Conservation (phyloP, 768 basidiomycete genomes). For the Sistotremastrum niveocremeum region DNA sequence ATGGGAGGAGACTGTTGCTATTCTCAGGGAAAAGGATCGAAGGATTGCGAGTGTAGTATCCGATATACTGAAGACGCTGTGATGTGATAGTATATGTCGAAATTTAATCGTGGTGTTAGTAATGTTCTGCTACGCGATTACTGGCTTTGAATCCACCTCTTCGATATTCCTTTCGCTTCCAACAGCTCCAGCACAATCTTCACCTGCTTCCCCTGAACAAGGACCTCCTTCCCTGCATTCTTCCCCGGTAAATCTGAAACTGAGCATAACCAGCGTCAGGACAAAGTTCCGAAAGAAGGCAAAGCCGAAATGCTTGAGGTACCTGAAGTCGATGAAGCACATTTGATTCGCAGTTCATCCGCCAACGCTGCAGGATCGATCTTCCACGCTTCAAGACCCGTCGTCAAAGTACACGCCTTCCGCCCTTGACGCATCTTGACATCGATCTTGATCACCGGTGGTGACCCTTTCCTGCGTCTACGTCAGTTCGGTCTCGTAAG, state of each 20-base stretch:
- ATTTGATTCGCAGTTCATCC: conserved; percentile 62
- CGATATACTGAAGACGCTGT: too few species aligned
- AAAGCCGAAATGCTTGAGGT: conserved; percentile 13
- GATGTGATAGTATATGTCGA: too few species aligned
- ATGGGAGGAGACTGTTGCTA: conserved; percentile 22
- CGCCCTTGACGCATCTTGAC: conserved; percentile 67
- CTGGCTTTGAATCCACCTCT: conserved; percentile 78
- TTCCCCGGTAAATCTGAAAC: conserved; percentile 50
- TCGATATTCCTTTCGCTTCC: conserved; percentile 58
- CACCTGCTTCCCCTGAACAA: conserved; percentile 78
- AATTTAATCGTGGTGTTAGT: too few species aligned
- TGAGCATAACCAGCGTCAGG: too few species aligned
- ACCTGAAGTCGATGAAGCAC: conserved; percentile 74
- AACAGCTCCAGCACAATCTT: conserved; percentile 55
- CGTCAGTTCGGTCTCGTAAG: neutral
- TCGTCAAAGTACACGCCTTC: conserved; percentile 62
- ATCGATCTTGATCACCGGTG: conserved; percentile 56
- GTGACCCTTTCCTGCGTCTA: conserved; percentile 51
- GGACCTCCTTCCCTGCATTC: conserved; percentile 47
- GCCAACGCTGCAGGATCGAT: conserved; percentile 55
- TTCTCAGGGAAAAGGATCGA: conserved; percentile 15
- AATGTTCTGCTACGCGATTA: too few species aligned
- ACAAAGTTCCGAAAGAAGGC: too few species aligned
- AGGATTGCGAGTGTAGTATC: too few species aligned
- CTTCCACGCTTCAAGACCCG: conserved; percentile 68